phyloP scores from a whole-genome alignment of 129 eudicot genomes.

The Artemisia annua region DNA sequence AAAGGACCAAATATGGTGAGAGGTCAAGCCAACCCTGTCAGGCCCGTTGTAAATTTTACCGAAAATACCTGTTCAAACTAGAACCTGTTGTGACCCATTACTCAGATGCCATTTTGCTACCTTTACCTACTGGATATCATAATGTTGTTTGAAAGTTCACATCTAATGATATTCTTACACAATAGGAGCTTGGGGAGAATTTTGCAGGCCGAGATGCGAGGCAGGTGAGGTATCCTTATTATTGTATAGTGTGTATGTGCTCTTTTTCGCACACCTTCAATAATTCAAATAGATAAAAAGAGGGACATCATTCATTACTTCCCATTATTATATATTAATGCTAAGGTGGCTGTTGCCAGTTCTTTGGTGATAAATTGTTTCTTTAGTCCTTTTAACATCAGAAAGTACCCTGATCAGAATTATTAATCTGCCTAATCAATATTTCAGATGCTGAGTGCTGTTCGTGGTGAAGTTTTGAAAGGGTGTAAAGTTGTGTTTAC shows the following conservation, averaged over 20 bases:
- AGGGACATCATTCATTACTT: constrained; percentile 4
- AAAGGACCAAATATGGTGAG: too few relatives aligned
- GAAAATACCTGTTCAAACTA: not conserved
- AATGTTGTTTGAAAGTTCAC: constrained; percentile 7
- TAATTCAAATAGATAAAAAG: not conserved
- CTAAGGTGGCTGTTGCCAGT: not conserved
- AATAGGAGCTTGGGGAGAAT: constrained; percentile 41
- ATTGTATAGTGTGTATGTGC: not conserved
- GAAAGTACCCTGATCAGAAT: not conserved
- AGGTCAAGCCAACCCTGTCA: too few relatives aligned
- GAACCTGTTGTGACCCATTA: not conserved
- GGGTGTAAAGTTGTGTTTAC: constrained; percentile 60
- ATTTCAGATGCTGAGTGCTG: constrained; percentile 57
- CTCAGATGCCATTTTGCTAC: not conserved
- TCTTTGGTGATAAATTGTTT: not conserved
- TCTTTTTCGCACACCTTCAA: not conserved
- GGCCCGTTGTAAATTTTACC: too few relatives aligned
- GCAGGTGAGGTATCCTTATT: constrained; percentile 44
- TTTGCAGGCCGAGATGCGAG: constrained; percentile 61
- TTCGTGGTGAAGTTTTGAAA: constrained; percentile 58
- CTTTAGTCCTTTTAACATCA: not conserved
- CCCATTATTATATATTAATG: constrained; percentile 1
- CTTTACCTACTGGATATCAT: not conserved
- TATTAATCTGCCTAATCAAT: constrained; percentile 12
- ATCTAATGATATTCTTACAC: constrained; percentile 12